Base-by-base conservation (phyloP, 2,329 filamentous ascomycete species). In the Reticulascus tulasneorum region DNA sequence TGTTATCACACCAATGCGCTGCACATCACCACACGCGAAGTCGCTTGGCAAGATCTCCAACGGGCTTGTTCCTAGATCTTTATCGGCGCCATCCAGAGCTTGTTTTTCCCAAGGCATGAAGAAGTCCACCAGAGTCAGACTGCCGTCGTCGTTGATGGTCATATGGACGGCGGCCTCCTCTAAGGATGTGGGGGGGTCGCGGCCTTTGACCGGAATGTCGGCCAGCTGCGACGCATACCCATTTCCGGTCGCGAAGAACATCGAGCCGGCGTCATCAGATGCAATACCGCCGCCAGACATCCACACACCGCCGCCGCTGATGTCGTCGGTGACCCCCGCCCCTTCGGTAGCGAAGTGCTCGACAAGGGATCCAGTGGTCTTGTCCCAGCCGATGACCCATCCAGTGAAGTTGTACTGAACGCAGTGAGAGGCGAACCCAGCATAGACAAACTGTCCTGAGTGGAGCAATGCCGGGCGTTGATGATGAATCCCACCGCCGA, bases 391-490 rank as follows among this genome's bases (percentile, higher is more conserved):
- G 25, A 76, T 59, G 25, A 76, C 56, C 57, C 66, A 68, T 17
- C 71, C 71, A 2, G 71, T 75, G 43, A 75, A 75, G 47, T 77
- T 74, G 50, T 69, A 77, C 37, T 69, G 61, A 17, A 75, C 73
- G 32, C 73, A 78, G 42, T 77, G 68, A 9, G 71, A 73, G 1
- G 71, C 73, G 41, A 77, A 77, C 0, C 62, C 72, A 1, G 64
- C 69, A 35, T 75, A 75, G 6, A 78, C 55, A 27, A 60, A 63
- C 33, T 66, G 58, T 3, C 68, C 68, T 0, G 67, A 53, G 17
- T 69, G 56, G 2, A 67, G 55, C 10, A 78, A 50, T 4, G 60
- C 66, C 0, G 74, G 69, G 7, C 72, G 60, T 46, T 77, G 73
- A 21, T 73, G 62, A 23, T 73, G 62, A 5, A 71, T 65, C 1